A percentile compares a stretch with the other conserved stretches of the same genome.
Evolutionary conservation across 78 protist genomes (phyloP).

Genomic region (Speleostelium caveatum): DNA sequence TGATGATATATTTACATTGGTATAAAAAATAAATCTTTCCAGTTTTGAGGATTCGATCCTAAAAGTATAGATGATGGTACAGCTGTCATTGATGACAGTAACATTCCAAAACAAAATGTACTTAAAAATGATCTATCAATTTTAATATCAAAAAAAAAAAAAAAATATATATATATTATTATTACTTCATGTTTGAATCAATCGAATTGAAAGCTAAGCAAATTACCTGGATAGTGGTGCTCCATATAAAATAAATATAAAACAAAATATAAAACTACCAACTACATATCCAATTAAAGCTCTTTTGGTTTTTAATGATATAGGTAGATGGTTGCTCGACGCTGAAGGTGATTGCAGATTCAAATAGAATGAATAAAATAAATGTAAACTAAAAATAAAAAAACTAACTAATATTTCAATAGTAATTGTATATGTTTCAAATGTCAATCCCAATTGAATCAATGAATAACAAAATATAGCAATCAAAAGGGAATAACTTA

Average conservation of each 20-base stretch:
- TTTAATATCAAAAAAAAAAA: background rate
- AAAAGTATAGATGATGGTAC: constrained; percentile 54
- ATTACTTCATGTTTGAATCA: background rate
- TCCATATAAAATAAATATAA: constrained; percentile 47
- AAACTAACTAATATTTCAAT: background rate
- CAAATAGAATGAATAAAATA: background rate
- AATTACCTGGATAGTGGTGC: constrained; percentile 54
- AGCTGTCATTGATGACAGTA: constrained; percentile 62
- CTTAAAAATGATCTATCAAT: constrained; percentile 29
- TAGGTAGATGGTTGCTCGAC: background rate
- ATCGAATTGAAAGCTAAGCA: background rate
- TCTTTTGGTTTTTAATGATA: background rate
- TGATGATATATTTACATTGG: constrained; percentile 55
- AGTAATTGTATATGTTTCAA: background rate
- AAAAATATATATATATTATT: background rate
- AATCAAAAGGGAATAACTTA: too few species aligned
- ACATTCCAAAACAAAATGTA: constrained; percentile 31
- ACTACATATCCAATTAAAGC: constrained; percentile 26
- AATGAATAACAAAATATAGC: too few species aligned
- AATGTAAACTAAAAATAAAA: background rate
- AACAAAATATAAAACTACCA: constrained; percentile 46
- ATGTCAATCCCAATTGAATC: background rate
- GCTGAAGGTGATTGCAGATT: background rate
- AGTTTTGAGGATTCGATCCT: constrained; percentile 67
- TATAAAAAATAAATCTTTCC: constrained; percentile 64